Evolutionary conservation across 2,329 filamentous ascomycete species (phyloP), one percentile per base, ranked within the genome.

Genomic region (Colletotrichum truncatum): DNA sequence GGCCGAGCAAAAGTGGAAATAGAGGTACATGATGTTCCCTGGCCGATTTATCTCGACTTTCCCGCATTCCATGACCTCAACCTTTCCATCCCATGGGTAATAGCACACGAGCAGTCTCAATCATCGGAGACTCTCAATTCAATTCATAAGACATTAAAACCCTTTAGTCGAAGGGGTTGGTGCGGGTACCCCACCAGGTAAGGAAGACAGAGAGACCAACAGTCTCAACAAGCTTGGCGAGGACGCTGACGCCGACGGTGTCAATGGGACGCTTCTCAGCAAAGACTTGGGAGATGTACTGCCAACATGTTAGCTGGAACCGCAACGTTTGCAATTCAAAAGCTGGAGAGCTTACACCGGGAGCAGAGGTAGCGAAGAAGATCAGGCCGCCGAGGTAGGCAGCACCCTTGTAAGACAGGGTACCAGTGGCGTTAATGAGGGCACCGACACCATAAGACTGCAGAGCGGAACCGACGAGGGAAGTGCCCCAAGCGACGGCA

Each of bases 111-210:
- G 39, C 21, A 26, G 23, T 32, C n/a, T 21, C 26, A 38, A 6
- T 43, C 16, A 21, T n/a, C n/a, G n/a, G n/a, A n/a, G 39, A 43
- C 39, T 4, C 39, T 30, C 18, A 21, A 6, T 41, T 56, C 39
- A 21, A 49, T 39, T 68, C 28, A 39, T 55, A 38, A 49, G 14
- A 54, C 58, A 51, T 57, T 43, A 36, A 49, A 39, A 66, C 68
- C 73, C 60, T 75, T 86, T 91, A 94, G 76, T 94, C 89, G 80
- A 97, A 97, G 67, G 93, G 93, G 85, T 94, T 95, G 82, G 93
- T 96, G 77, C 92, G 91, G 75, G 95, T 98, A 75, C 95, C 95
- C 95, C 95, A 98, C 92, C 93, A 98, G 77, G 93, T 97, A 73
- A 98, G 86, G 88, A 98, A 93, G 75, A 97, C 78, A 69, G 92